Evolutionary conservation across 306 rosid species (phyloP).

Genomic region (Sophora flavescens): DNA sequence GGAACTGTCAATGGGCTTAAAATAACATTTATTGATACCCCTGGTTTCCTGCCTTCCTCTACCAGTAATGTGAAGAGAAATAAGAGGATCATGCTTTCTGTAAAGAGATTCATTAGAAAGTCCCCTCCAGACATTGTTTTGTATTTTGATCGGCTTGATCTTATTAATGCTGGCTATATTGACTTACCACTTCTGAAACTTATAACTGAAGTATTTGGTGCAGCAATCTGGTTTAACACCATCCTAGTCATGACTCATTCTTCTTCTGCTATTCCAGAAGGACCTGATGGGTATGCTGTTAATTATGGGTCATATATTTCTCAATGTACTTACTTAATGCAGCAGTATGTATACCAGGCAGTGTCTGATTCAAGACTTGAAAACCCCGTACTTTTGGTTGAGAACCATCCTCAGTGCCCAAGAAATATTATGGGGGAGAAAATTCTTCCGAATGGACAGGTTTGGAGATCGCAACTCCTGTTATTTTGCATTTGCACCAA

Average conservation of each 20-base stretch:
- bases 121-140: slow-evolving; percentile 92
- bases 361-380: slow-evolving; percentile 85
- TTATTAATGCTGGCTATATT: slow-evolving; percentile 54
- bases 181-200: slow-evolving; percentile 74
- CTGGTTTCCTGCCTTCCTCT: slow-evolving; percentile 81
- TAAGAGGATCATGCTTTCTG: slow-evolving; percentile 79
- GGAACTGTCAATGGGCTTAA: slow-evolving; percentile 80
- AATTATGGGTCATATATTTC: slow-evolving; percentile 73
- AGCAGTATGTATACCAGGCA: slow-evolving; percentile 84
- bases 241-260: slow-evolving; percentile 93
- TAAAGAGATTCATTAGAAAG: slow-evolving; percentile 82
- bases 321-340: slow-evolving; percentile 68
- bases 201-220: slow-evolving; percentile 84
- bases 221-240: slow-evolving; percentile 93
- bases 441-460: slow-evolving; percentile 95
- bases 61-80: slow-evolving; percentile 71
- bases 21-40: slow-evolving; percentile 85
- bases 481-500: slow-evolving; percentile 84
- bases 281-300: slow-evolving; percentile 70
- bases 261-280: slow-evolving; percentile 83
- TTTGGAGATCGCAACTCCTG: slow-evolving; percentile 89
- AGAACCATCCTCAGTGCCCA: slow-evolving; percentile 88
- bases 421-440: slow-evolving; percentile 78
- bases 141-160: slow-evolving; percentile 91
- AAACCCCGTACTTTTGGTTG: slow-evolving; percentile 87